Evolutionary conservation across 2,329 filamentous ascomycete genomes (phyloP).

Genomic region (Paraconiothyrium brasiliense): DNA sequence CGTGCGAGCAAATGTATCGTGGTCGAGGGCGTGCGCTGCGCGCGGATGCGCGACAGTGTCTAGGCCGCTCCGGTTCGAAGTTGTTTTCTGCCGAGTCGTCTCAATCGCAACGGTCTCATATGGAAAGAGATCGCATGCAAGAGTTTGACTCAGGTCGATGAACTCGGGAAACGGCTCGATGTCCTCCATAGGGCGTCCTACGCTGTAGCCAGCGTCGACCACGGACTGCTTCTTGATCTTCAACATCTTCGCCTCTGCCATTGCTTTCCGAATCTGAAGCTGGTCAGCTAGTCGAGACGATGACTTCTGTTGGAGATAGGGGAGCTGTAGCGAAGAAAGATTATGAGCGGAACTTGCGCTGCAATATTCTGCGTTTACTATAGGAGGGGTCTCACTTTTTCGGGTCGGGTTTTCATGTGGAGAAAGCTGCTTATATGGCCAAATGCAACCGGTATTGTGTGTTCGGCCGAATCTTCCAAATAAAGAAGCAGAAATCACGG

Average conservation of each 20-base stretch:
- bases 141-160: not conserved
- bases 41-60: not conserved
- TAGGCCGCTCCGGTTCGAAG: not conserved
- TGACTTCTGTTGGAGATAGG: not conserved
- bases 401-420: not conserved
- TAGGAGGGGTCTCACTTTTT: not conserved
- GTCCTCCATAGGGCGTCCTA: not conserved
- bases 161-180: not conserved
- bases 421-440: no score
- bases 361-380: not conserved
- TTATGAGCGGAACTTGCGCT: not conserved
- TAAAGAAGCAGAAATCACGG: not conserved
- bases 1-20: not conserved
- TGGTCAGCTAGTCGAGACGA: not conserved
- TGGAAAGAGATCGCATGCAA: not conserved
- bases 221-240: not conserved
- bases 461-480: no score
- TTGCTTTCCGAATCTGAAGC: not conserved
- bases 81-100: not conserved
- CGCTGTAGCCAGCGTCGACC: not conserved
- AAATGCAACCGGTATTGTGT: no score
- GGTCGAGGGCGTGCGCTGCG: not conserved
- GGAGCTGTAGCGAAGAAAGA: not conserved
- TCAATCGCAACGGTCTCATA: not conserved
- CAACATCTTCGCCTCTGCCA: not conserved